A percentile compares a stretch with the other conserved stretches of the same genome.
Evolutionary conservation across 1,139 yeast genomes (phyloP).

Genomic region (Lodderomyces orthopsilosis): DNA sequence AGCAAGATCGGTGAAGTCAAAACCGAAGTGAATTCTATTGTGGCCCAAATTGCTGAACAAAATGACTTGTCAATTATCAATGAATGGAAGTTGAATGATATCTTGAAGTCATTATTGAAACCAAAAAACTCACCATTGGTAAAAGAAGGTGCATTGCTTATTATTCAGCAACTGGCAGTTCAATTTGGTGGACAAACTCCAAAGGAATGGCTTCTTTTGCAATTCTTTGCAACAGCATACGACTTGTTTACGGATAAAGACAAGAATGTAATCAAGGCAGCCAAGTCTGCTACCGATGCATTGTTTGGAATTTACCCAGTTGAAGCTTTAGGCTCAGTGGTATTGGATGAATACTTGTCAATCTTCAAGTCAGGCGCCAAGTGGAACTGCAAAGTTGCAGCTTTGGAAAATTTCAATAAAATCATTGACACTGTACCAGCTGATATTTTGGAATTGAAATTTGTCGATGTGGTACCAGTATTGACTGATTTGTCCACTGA

Average conservation of each 20-base stretch:
- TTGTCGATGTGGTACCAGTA: conserved; percentile 76
- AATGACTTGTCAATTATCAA: conserved; percentile 51
- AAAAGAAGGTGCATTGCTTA: conserved; percentile 71
- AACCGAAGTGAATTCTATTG: conserved; percentile 56
- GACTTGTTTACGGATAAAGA: conserved; percentile 84
- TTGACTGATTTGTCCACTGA: conserved; percentile 89
- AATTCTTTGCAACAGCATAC: conserved; percentile 53
- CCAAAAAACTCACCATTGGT: conserved; percentile 71
- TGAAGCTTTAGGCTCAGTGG: conserved; percentile 74
- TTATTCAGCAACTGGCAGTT: conserved; percentile 67
- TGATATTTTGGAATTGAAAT: conserved; percentile 79
- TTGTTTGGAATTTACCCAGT: conserved; percentile 67
- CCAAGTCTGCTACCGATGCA: conserved; percentile 66
- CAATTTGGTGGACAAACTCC: conserved; percentile 67
- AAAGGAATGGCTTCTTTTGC: conserved; percentile 69
- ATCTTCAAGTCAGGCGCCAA: conserved; percentile 83
- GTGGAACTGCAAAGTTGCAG: conserved; percentile 89
- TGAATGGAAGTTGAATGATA: conserved; percentile 66
- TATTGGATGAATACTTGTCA: conserved; percentile 57
- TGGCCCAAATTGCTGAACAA: conserved; percentile 41
- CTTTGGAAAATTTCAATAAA: conserved; percentile 68
- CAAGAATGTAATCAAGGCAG: conserved; percentile 78
- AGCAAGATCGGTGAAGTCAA: conserved; percentile 64
- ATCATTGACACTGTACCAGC: conserved; percentile 78
- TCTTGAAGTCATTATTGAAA: conserved; percentile 62